Evolutionary conservation across 129 eudicot species (phyloP), one percentile per base, ranked within the genome.

Genomic region (Artemisia argyi): DNA sequence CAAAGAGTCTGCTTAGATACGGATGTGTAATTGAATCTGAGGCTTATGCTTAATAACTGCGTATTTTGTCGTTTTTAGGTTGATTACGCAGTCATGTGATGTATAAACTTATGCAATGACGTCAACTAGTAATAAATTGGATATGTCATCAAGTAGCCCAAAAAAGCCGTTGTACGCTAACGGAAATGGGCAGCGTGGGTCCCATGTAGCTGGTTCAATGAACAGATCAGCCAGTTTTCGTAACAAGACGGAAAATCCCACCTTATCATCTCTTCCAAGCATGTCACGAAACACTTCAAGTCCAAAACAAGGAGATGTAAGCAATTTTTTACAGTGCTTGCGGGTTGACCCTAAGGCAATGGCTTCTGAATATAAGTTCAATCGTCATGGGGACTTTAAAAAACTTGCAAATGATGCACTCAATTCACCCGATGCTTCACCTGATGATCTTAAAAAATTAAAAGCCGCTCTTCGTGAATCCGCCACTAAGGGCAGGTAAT

Each of bases 141-240:
- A 91, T 77, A 62, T 80, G 54, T 86, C 88, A 71, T 83, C 97
- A 78, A 77, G 81, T 78, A 87, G 95, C 75, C 95, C 91, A 42
- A 84, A 79, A 56, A 87, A 89, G 75, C 89, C 89, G 56, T 77
- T 83, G 55, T 69, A 81, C 62, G 61, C 79, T 75, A 78, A 88
- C 54, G 90, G 82, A 59, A 78, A 88, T 65, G 90, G 82, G 64
- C 83, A 77, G 56, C 89, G 97, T 71, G 94, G 91, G 52, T 83
- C 94, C 73, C 77, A 73, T 57, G 54, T 80, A 39, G 66, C 82
- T 39, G 73, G 88, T 61, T 81, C 95, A 66, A 74, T 88, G 80
- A 89, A 82, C 48, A 82, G 89, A 78, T 85, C 92, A 48, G 68
- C 82, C 47, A 91, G 90, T 83, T 90, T 87, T 17, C 92, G 93